These are phyloP conservation scores for Magnaporthiopsis incrustans DNA, from an alignment of 2,329 filamentous ascomycete genomes.

Conservation along the genomic window DNA sequence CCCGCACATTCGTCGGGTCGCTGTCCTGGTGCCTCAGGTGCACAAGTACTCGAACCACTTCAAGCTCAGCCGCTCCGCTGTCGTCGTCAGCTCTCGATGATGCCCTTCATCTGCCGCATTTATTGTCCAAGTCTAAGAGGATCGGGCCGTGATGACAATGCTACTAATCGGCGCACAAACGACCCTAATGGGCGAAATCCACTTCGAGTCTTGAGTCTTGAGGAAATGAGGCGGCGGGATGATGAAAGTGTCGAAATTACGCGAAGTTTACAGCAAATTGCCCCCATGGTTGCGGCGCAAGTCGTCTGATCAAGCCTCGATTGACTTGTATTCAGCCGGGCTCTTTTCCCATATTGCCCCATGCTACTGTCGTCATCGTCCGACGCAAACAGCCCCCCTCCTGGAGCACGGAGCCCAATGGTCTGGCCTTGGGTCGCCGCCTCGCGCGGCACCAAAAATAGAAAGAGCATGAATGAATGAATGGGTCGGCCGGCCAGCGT, in stretches of 20 bases:
- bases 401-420: background rate
- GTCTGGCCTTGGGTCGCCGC: background rate
- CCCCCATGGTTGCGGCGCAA: too few species aligned
- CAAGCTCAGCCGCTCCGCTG: too few species aligned
- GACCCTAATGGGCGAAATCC: too few species aligned
- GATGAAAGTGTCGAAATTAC: background rate
- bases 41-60: too few species aligned
- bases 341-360: slow-evolving; percentile 22
- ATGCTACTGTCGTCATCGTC: background rate
- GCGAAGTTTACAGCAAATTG: background rate
- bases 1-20: too few species aligned
- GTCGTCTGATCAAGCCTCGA: background rate
- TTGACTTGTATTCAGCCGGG: slow-evolving; percentile 19
- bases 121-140: background rate
- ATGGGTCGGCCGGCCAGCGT: background rate
- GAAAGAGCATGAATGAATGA: background rate
- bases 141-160: background rate
- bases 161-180: too few species aligned
- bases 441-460: background rate
- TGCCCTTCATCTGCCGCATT: too few species aligned
- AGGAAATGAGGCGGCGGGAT: background rate
- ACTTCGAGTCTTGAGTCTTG: background rate
- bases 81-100: too few species aligned
- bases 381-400: background rate
- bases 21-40: too few species aligned